phyloP scores from a whole-genome alignment of 257 asterid species.

The Fraxinus quadrangulata region DNA sequence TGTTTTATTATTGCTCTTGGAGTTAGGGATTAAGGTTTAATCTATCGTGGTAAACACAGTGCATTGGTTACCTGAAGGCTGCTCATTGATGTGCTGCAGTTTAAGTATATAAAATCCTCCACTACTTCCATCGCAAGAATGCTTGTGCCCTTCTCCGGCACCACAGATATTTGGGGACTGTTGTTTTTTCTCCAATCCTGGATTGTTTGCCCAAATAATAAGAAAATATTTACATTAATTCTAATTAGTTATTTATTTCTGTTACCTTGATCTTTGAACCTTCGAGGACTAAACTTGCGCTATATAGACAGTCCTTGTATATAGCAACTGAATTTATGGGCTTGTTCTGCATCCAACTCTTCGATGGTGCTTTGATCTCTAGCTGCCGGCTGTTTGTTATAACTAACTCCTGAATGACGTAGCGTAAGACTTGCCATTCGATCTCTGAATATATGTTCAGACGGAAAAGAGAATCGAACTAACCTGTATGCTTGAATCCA shows the following conservation, averaged over 20 bases:
- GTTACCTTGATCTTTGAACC: constrained; percentile 78
- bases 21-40: background rate
- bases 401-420: constrained; percentile 54
- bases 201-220: constrained; percentile 21
- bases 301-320: constrained; percentile 79
- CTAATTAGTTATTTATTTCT: background rate
- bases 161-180: constrained; percentile 58
- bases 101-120: constrained; percentile 81
- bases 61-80: constrained; percentile 64
- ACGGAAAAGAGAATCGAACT: constrained; percentile 2
- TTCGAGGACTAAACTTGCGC: constrained; percentile 57
- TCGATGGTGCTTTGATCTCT: constrained; percentile 73
- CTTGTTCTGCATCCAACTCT: constrained; percentile 76
- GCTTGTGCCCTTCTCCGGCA: constrained; percentile 64
- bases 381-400: constrained; percentile 60
- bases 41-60: background rate
- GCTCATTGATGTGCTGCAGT: constrained; percentile 63
- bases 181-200: constrained; percentile 83
- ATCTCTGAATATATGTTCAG: background rate
- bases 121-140: constrained; percentile 85
- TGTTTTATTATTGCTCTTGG: background rate
- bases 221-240: background rate
- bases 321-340: constrained; percentile 64
- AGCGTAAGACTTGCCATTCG: background rate
- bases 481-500: constrained; percentile 83